These are phyloP conservation scores for Luffa aegyptiaca DNA, from an alignment of 306 rosid species.

Conservation along the genomic window DNA sequence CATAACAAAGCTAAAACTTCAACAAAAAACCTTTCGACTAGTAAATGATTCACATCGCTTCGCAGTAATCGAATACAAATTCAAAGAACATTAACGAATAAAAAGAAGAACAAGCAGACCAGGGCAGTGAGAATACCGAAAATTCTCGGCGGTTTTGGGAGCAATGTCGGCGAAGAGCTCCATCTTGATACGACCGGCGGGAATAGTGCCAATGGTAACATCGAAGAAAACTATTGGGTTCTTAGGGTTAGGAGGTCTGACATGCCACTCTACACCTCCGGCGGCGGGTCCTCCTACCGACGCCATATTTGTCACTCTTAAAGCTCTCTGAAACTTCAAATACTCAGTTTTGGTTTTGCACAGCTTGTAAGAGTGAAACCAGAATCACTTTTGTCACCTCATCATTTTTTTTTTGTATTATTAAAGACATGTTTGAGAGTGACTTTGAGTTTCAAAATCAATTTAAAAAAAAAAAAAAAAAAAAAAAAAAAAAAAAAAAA, in stretches of 20 bases:
- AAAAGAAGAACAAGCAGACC: not conserved
- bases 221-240: conserved; percentile 96
- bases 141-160: conserved; percentile 87
- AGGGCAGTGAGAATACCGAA: conserved; percentile 32
- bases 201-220: conserved; percentile 89
- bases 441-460: too few relatives aligned
- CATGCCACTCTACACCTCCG: conserved; percentile 86
- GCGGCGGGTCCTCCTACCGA: conserved; percentile 26
- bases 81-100: not conserved
- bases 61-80: not conserved
- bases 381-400: too few relatives aligned
- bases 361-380: not conserved
- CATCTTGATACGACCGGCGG: conserved; percentile 98
- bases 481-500: too few relatives aligned
- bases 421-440: too few relatives aligned
- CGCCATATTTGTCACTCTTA: conserved; percentile 29
- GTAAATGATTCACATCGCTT: not conserved
- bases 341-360: not conserved
- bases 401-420: too few relatives aligned
- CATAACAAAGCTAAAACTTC: not conserved
- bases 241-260: conserved; percentile 93
- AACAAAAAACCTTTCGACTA: not conserved
- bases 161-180: conserved; percentile 95
- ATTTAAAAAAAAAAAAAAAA: too few relatives aligned
- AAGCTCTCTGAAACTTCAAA: not conserved